Conservation (phyloP, 1,284 basidiomycete genomes). For the Sanghuangporus baumii region DNA sequence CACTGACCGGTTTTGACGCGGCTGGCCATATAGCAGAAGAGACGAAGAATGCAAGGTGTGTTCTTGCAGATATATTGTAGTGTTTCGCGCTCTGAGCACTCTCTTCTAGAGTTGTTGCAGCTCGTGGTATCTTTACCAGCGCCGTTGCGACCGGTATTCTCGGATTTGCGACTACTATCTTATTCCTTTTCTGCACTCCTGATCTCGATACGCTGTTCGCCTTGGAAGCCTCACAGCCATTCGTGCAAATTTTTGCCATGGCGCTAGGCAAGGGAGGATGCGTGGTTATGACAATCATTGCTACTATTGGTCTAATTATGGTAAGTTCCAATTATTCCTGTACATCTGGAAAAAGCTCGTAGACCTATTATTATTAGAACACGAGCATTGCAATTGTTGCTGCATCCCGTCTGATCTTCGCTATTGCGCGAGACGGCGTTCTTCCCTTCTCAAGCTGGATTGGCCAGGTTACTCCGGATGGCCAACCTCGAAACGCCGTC, state of each 20-base stretch:
- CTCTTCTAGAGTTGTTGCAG: constrained; percentile 57
- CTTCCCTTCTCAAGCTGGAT: constrained; percentile 79
- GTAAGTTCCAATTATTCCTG: constrained; percentile 34
- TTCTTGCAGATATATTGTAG: not conserved
- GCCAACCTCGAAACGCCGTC: constrained; percentile 77
- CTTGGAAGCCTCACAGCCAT: constrained; percentile 78
- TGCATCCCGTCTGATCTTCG: constrained; percentile 78
- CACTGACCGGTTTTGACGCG: constrained; percentile 83
- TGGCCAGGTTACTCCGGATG: constrained; percentile 57
- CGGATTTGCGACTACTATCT: constrained; percentile 69
- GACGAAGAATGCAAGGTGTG: constrained; percentile 77
- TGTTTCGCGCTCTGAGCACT: not conserved
- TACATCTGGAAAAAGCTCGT: not conserved
- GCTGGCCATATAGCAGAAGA: constrained; percentile 88
- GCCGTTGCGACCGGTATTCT: constrained; percentile 69
- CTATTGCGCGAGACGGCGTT: constrained; percentile 84
- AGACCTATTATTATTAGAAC: constrained; percentile 42
- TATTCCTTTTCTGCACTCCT: constrained; percentile 84
- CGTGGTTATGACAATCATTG: constrained; percentile 79
- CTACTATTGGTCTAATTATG: constrained; percentile 71
- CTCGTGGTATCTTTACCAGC: constrained; percentile 72
- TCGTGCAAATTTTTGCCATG: constrained; percentile 77
- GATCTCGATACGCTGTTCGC: constrained; percentile 68
- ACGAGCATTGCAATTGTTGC: constrained; percentile 81
- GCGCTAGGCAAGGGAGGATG: constrained; percentile 73